Conservation (phyloP, 2,329 filamentous ascomycete species). For the Cladosporium sp. region DNA sequence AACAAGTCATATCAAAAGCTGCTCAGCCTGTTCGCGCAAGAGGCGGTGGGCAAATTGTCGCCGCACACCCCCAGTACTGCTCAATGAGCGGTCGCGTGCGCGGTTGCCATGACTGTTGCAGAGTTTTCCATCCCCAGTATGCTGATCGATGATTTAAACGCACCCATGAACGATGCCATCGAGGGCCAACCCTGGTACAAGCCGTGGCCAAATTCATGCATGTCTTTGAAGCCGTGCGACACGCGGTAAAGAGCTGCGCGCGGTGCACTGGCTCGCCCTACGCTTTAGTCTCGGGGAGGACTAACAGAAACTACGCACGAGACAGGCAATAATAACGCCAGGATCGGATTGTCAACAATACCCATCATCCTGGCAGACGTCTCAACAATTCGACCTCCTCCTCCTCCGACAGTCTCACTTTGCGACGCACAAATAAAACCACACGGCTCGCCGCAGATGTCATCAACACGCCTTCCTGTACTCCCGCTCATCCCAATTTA, state of each 20-base stretch:
- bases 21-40: conserved; percentile 11
- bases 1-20: conserved; percentile 16
- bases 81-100: conserved; percentile 17
- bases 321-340: conserved; percentile 5
- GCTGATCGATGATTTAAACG: conserved; percentile 4
- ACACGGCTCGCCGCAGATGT: conserved; percentile 22
- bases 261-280: conserved; percentile 6
- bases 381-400: neutral
- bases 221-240: conserved; percentile 20
- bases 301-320: neutral
- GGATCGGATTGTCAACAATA: neutral
- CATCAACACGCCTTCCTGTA: conserved; percentile 8
- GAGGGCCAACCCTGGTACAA: conserved; percentile 1
- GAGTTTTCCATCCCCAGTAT: conserved; percentile 6
- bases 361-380: neutral
- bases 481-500: neutral
- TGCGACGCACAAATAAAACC: conserved; percentile 18
- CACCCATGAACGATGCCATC: conserved; percentile 14
- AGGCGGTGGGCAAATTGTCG: conserved; percentile 12
- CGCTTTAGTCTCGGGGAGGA: conserved; percentile 1
- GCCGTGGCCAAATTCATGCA: conserved; percentile 15
- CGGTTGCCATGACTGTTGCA: conserved; percentile 16
- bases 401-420: conserved; percentile 3
- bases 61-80: conserved; percentile 15
- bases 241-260: conserved; percentile 6